Conservation (phyloP, 768 basidiomycete species). For the Pholiota microspora region DNA sequence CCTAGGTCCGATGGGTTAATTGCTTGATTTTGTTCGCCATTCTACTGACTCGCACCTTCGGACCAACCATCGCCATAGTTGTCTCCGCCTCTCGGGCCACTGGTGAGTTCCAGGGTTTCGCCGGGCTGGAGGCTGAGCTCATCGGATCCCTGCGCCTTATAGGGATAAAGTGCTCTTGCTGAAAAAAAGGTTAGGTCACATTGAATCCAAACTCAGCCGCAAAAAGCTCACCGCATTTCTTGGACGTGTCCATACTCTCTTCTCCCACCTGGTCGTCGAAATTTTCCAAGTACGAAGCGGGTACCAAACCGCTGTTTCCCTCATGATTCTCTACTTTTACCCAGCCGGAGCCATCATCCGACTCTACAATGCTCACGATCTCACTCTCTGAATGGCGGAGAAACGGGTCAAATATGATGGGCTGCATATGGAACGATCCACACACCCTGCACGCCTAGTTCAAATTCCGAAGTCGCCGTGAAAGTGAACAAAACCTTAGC, state of each 20-base stretch:
- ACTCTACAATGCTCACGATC: constrained; percentile 65
- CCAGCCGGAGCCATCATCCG: constrained; percentile 88
- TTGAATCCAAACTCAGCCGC: background rate
- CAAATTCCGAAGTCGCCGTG: constrained; percentile 71
- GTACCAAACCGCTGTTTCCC: constrained; percentile 72
- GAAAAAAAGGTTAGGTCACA: constrained; percentile 3
- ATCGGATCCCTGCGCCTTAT: constrained; percentile 69
- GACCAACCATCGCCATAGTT: constrained; percentile 81
- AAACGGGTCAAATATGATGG: background rate
- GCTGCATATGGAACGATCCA: background rate
- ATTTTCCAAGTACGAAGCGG: constrained; percentile 74
- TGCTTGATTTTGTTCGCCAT: constrained; percentile 1
- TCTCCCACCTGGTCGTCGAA: constrained; percentile 17
- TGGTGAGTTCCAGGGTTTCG: constrained; percentile 61
- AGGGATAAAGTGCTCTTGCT: constrained; percentile 86
- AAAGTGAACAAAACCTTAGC: constrained; percentile 78
- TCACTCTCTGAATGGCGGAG: constrained; percentile 49
- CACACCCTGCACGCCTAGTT: constrained; percentile 64
- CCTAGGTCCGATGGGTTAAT: constrained; percentile 40
- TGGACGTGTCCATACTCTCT: constrained; percentile 30
- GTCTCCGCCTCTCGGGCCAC: constrained; percentile 57
- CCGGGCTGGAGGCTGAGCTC: constrained; percentile 66
- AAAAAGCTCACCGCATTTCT: constrained; percentile 48
- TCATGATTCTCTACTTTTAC: constrained; percentile 63
- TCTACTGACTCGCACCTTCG: constrained; percentile 56